phyloP scores from a whole-genome alignment of 2,329 filamentous ascomycete genomes.

The Pyrenochaeta sp. region DNA sequence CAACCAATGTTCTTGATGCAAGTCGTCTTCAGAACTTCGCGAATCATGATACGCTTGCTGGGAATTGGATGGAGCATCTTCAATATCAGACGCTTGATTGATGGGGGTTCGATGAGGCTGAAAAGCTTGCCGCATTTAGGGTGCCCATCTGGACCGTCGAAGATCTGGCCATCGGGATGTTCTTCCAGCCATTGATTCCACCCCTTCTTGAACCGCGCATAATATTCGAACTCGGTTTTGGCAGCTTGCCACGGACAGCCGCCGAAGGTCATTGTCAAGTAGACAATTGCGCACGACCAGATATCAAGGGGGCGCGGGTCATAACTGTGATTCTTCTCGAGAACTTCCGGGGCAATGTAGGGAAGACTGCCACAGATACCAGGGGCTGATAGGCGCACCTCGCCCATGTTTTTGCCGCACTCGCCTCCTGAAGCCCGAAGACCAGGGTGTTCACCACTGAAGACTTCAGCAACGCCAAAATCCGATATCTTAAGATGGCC shows the following conservation, averaged over 20 bases:
- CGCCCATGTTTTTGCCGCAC: conserved; percentile 76
- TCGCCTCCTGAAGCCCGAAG: conserved; percentile 75
- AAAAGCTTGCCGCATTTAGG: conserved; percentile 74
- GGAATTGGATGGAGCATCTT: conserved; percentile 87
- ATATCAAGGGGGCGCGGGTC: conserved; percentile 85
- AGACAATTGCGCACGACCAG: conserved; percentile 86
- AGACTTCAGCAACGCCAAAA: conserved; percentile 89
- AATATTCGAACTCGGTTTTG: conserved; percentile 63
- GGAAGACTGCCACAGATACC: conserved; percentile 86
- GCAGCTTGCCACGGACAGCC: conserved; percentile 79
- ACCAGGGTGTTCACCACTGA: conserved; percentile 82
- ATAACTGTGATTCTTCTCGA: conserved; percentile 70
- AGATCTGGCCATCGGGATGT: conserved; percentile 60
- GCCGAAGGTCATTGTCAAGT: conserved; percentile 77
- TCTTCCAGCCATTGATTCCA: conserved; percentile 74
- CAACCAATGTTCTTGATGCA: conserved; percentile 80
- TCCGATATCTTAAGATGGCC: conserved; percentile 91
- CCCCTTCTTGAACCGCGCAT: conserved; percentile 69
- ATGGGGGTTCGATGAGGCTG: conserved; percentile 69
- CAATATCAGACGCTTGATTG: conserved; percentile 73
- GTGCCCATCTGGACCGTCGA: conserved; percentile 66
- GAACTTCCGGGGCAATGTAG: conserved; percentile 87
- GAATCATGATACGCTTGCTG: conserved; percentile 72
- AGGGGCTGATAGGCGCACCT: conserved; percentile 75
- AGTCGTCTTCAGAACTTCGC: conserved; percentile 73